These are phyloP conservation scores for Cairneyella variabilis DNA, from an alignment of 495 filamentous ascomycete species.

Conservation along the genomic window DNA sequence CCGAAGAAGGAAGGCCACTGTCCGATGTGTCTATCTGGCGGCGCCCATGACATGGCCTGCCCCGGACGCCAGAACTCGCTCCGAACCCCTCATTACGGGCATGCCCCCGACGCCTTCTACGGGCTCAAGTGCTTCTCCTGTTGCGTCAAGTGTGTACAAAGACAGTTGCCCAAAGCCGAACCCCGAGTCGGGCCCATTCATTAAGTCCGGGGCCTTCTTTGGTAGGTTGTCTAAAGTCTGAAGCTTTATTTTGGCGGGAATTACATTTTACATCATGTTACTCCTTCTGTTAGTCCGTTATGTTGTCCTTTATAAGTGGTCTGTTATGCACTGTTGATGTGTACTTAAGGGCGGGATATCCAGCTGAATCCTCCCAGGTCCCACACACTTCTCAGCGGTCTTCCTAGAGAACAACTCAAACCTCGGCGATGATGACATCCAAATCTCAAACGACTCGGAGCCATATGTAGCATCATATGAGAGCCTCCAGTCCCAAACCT, in stretches of 20 bases:
- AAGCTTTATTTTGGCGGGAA: no score
- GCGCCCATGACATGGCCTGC: constrained; percentile 23
- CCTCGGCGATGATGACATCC: constrained; percentile 6
- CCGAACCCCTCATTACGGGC: no score
- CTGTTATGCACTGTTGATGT: no score
- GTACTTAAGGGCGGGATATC: no score
- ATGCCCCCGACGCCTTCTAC: no score
- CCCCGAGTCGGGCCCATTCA: constrained; percentile 14
- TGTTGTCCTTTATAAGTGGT: no score
- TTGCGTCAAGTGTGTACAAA: no score
- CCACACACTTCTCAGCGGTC: constrained; percentile 21
- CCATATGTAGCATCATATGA: constrained; percentile 6
- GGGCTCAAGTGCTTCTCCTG: no score
- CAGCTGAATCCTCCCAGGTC: constrained; percentile 7
- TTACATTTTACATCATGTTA: no score
- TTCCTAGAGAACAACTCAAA: constrained; percentile 20
- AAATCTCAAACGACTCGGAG: constrained; percentile 10
- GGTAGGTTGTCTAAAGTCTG: constrained; percentile 1
- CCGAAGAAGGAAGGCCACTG: constrained; percentile 30
- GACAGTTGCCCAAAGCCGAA: constrained; percentile 3
- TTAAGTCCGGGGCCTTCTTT: constrained; percentile 20
- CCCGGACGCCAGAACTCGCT: constrained; percentile 1
- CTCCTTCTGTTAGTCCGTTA: no score
- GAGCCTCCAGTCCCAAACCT: constrained; percentile 15
- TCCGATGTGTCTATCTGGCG: constrained; percentile 22